These are phyloP conservation scores for Ciborinia camelliae DNA, from an alignment of 2,329 filamentous ascomycete genomes.

Conservation along the genomic window DNA sequence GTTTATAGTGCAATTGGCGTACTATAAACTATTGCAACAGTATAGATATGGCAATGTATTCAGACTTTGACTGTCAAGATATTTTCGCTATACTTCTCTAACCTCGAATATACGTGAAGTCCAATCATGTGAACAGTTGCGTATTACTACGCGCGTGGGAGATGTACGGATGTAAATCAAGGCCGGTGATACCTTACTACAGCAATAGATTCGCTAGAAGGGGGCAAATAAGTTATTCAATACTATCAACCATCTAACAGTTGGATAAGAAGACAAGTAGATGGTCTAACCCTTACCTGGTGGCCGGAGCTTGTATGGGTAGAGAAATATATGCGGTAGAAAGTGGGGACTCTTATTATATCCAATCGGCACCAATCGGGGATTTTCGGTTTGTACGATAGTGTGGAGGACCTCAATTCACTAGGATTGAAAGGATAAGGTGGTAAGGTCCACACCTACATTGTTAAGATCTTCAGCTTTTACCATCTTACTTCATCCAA, in stretches of 20 bases:
- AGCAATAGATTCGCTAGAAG: no score
- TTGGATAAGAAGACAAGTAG: no score
- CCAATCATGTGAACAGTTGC: neutral
- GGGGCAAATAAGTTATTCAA: no score
- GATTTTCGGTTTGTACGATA: neutral
- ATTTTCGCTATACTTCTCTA: neutral
- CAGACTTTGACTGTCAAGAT: neutral
- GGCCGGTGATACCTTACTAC: no score
- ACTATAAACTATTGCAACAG: neutral
- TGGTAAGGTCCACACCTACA: no score
- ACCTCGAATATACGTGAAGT: neutral
- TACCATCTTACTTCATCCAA: neutral
- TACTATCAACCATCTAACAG: no score
- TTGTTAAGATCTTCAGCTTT: neutral
- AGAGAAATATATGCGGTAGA: no score
- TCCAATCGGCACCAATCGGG: neutral
- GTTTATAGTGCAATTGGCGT: slow-evolving; percentile 10
- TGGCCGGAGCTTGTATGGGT: no score
- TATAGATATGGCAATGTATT: neutral
- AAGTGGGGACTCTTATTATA: neutral
- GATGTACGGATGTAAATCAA: no score
- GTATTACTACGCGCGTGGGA: no score
- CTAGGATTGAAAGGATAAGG: no score
- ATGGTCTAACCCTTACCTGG: no score
- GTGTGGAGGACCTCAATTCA: neutral